These are phyloP conservation scores for Calonectria honghensis DNA, from an alignment of 2,329 filamentous ascomycete species.

Conservation along the genomic window DNA sequence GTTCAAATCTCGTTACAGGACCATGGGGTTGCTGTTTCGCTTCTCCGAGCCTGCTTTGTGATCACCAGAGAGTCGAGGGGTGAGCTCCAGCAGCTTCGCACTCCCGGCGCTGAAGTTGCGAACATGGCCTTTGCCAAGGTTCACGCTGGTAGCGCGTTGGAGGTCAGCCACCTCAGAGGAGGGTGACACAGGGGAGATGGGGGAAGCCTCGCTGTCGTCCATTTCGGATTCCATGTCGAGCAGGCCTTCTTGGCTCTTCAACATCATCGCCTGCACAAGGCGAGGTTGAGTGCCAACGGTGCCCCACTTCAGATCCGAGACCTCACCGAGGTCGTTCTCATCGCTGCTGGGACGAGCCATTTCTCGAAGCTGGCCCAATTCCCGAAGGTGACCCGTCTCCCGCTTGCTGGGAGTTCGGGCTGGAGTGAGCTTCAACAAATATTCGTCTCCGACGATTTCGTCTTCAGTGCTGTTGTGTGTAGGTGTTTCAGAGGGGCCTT, in stretches of 20 bases:
- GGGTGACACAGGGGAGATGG: constrained; percentile 50
- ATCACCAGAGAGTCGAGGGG: constrained; percentile 73
- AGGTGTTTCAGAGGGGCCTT: constrained; percentile 62
- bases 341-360: constrained; percentile 76
- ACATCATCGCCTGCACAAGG: constrained; percentile 75
- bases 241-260: constrained; percentile 72
- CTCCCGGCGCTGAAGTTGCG: constrained; percentile 86
- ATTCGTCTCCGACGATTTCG: constrained; percentile 82
- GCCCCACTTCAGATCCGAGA: constrained; percentile 71
- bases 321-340: constrained; percentile 69
- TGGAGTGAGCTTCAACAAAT: constrained; percentile 73
- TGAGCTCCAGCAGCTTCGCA: constrained; percentile 82
- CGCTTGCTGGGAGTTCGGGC: constrained; percentile 52
- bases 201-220: constrained; percentile 56
- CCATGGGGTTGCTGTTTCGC: constrained; percentile 51
- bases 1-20: constrained; percentile 45
- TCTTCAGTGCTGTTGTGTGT: constrained; percentile 73
- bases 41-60: constrained; percentile 62
- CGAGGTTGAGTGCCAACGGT: constrained; percentile 68
- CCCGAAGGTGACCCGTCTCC: constrained; percentile 51
- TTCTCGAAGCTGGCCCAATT: constrained; percentile 51
- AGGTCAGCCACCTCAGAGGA: constrained; percentile 63
- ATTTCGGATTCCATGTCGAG: constrained; percentile 65
- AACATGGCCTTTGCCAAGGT: constrained; percentile 78
- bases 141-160: constrained; percentile 82